phyloP scores from a whole-genome alignment of 108 stramenopile species.

The Cyclostephanos invisitatus region DNA sequence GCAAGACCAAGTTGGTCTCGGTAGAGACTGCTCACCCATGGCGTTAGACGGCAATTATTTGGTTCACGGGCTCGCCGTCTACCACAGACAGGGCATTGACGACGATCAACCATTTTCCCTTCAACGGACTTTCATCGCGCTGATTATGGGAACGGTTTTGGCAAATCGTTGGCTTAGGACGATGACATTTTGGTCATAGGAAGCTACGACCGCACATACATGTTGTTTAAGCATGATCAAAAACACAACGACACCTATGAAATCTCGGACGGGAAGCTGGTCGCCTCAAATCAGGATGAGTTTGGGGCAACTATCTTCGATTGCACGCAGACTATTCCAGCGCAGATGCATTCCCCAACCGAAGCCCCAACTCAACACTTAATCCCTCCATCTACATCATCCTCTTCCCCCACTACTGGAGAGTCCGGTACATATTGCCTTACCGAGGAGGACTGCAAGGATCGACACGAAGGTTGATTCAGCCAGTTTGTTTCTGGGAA shows the following conservation, averaged over 20 bases:
- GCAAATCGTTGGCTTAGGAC: constrained; percentile 10
- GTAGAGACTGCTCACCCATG: not conserved
- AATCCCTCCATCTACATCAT: not conserved
- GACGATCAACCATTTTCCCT: constrained; percentile 9
- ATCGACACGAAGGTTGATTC: not conserved
- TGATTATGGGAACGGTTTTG: no score
- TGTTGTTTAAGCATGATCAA: constrained; percentile 11
- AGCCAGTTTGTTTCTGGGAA: constrained; percentile 5
- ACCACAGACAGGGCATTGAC: constrained; percentile 5
- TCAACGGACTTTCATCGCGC: constrained; percentile 5
- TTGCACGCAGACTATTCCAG: constrained; percentile 17
- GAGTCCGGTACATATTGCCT: not conserved
- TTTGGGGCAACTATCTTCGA: constrained; percentile 9
- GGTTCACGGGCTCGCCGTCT: constrained; percentile 16
- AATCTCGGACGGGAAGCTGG: constrained; percentile 15
- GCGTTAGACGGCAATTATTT: constrained; percentile 4
- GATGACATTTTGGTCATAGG: constrained; percentile 23
- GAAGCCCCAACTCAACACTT: not conserved
- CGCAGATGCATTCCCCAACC: not conserved
- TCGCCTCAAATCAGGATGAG: constrained; percentile 15
- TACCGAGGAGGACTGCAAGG: constrained; percentile 1
- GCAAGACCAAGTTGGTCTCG: not conserved
- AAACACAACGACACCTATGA: constrained; percentile 12
- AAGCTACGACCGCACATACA: constrained; percentile 19
- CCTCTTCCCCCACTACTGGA: no score